phyloP scores from a whole-genome alignment of 768 basidiomycete species.

The Paxillus ammoniavirescens region DNA sequence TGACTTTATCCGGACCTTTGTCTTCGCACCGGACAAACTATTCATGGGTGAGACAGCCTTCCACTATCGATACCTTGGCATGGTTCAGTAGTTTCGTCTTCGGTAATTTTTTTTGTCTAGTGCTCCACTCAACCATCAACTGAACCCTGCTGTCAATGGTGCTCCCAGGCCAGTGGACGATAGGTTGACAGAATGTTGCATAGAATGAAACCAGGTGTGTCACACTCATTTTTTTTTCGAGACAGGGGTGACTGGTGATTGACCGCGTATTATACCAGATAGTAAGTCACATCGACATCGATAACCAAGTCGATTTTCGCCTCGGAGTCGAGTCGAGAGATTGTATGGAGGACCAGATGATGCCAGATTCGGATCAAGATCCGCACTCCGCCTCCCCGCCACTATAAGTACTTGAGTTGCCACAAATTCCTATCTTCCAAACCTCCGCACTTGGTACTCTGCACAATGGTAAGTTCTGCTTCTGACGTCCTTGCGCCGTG shows the following conservation, averaged over 20 bases:
- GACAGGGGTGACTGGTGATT: slow-evolving; percentile 2
- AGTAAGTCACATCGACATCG: slow-evolving; percentile 26
- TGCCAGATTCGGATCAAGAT: slow-evolving; percentile 69
- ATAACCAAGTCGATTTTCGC: slow-evolving; percentile 21
- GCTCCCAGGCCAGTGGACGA: background rate
- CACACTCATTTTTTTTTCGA: no score
- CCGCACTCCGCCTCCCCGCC: slow-evolving; percentile 57
- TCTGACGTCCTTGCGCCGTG: background rate
- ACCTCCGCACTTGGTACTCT: slow-evolving; percentile 27
- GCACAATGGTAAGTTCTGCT: slow-evolving; percentile 29
- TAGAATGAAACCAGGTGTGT: background rate
- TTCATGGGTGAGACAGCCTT: slow-evolving; percentile 25
- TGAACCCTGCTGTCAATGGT: background rate
- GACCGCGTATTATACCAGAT: slow-evolving; percentile 14
- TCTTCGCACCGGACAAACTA: slow-evolving; percentile 13
- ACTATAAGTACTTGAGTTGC: slow-evolving; percentile 38
- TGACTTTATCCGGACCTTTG: slow-evolving; percentile 10
- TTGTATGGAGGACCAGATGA: slow-evolving; percentile 4
- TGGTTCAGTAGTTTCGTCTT: background rate
- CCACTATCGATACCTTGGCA: slow-evolving; percentile 21
- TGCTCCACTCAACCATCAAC: background rate
- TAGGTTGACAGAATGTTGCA: background rate
- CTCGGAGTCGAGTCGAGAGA: slow-evolving; percentile 1
- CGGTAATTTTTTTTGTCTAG: background rate
- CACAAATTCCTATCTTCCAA: slow-evolving; percentile 20